phyloP scores from a whole-genome alignment of 257 asterid genomes.

The Ajuga chamaepitys region DNA sequence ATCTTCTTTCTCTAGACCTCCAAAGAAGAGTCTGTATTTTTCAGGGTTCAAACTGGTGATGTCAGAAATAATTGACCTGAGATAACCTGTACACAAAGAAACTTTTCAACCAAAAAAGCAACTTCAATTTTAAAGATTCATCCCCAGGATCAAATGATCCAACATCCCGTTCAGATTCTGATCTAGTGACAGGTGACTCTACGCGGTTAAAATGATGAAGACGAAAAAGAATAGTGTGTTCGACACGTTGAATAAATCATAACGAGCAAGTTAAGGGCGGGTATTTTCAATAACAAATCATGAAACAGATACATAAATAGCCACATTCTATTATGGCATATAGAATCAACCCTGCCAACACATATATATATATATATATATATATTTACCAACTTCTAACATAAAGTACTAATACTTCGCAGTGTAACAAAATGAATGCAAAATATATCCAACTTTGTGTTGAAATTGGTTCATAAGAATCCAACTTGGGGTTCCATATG shows the following conservation, averaged over 20 bases:
- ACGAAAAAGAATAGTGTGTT: not conserved
- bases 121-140: not conserved
- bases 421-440: no score
- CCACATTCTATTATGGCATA: not conserved
- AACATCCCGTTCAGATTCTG: not conserved
- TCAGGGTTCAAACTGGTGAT: conserved; percentile 50
- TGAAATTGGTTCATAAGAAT: no score
- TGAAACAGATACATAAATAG: not conserved
- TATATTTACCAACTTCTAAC: no score
- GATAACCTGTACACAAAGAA: conserved; percentile 42
- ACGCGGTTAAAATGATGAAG: not conserved
- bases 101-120: conserved; percentile 5
- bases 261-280: not conserved
- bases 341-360: not conserved
- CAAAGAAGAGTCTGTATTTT: conserved; percentile 48
- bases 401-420: no score
- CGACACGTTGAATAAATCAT: not conserved
- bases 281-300: not conserved
- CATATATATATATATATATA: no score
- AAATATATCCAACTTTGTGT: no score
- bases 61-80: conserved; percentile 45
- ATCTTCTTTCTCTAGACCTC: conserved; percentile 59
- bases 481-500: no score
- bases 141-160: not conserved
- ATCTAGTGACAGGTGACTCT: conserved; percentile 7